A percentile compares a stretch with the other conserved stretches of the same genome.
These are phyloP conservation scores for Paradendryphiella salina DNA, from an alignment of 2,329 filamentous ascomycete species.

Conservation along the genomic window DNA sequence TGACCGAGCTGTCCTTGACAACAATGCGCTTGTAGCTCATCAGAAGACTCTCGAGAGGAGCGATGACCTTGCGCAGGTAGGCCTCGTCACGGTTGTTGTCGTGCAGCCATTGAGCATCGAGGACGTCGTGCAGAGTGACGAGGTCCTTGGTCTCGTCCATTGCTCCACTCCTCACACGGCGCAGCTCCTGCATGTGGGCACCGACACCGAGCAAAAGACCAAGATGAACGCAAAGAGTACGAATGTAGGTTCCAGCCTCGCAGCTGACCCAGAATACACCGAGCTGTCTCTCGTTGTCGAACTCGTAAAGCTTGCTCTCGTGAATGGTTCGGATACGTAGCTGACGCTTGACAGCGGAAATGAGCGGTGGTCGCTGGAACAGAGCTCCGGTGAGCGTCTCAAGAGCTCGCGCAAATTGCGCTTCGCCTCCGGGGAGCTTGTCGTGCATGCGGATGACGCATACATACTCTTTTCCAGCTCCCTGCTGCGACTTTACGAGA, in stretches of 20 bases:
- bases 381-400: conserved; percentile 96
- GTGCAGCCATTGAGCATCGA: conserved; percentile 94
- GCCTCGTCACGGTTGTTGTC: conserved; percentile 96
- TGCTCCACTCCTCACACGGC: conserved; percentile 88
- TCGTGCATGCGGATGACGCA: conserved; percentile 94
- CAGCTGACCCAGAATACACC: conserved; percentile 99
- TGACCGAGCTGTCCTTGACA: conserved; percentile 95
- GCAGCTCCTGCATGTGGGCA: conserved; percentile 97
- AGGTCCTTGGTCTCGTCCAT: conserved; percentile 90
- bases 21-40: conserved; percentile 95
- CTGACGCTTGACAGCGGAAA: conserved; percentile 98
- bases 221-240: conserved; percentile 94
- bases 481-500: conserved; percentile 98
- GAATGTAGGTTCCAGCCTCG: conserved; percentile 97
- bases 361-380: conserved; percentile 95
- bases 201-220: conserved; percentile 78
- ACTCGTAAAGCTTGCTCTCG: conserved; percentile 92
- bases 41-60: conserved; percentile 88
- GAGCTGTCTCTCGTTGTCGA: conserved; percentile 96
- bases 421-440: conserved; percentile 89
- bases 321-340: conserved; percentile 97
- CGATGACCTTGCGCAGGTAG: conserved; percentile 87
- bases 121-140: conserved; percentile 91
- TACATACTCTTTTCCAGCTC: conserved; percentile 98
- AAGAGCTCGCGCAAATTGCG: conserved; percentile 88